Evolutionary conservation across 2,329 filamentous ascomycete genomes (phyloP).

Genomic region (Capronia coronata): DNA sequence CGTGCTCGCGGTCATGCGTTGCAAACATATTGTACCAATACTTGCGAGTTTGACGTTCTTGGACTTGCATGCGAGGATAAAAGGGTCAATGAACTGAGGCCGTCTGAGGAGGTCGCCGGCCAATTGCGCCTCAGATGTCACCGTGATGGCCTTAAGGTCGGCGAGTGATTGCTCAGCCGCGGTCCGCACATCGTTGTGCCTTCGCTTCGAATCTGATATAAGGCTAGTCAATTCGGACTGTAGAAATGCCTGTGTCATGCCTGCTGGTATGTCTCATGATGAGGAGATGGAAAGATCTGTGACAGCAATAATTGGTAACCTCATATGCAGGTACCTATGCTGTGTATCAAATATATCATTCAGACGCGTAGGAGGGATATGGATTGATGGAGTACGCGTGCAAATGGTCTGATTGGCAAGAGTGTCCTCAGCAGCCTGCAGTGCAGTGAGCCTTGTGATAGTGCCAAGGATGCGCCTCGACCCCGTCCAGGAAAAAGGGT

Average conservation of each 20-base stretch:
- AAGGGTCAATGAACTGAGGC: slow-evolving; percentile 81
- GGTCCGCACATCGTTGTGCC: slow-evolving; percentile 82
- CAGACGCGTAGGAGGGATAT: too few relatives aligned
- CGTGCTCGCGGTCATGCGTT: slow-evolving; percentile 75
- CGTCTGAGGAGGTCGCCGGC: slow-evolving; percentile 73
- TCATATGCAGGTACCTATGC: too few relatives aligned
- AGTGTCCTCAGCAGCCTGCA: slow-evolving; percentile 15
- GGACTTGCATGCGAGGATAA: slow-evolving; percentile 85
- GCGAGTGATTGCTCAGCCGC: slow-evolving; percentile 87
- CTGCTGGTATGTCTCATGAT: slow-evolving; percentile 17
- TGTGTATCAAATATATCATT: too few relatives aligned
- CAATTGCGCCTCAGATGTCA: slow-evolving; percentile 68
- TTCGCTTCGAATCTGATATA: slow-evolving; percentile 92
- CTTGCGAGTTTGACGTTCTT: slow-evolving; percentile 84
- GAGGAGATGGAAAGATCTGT: too few relatives aligned
- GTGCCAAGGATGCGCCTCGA: too few relatives aligned
- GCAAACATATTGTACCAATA: slow-evolving; percentile 81
- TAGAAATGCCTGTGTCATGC: slow-evolving; percentile 52
- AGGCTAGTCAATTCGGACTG: slow-evolving; percentile 82
- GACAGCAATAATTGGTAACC: too few relatives aligned
- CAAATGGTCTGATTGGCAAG: too few relatives aligned
- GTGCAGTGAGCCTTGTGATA: not conserved
- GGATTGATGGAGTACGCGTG: too few relatives aligned
- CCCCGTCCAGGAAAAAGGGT: too few relatives aligned
- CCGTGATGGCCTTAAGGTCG: slow-evolving; percentile 71